Evolutionary conservation across 148 eudicot species (phyloP).

Genomic region (Persicaria tinctoria): DNA sequence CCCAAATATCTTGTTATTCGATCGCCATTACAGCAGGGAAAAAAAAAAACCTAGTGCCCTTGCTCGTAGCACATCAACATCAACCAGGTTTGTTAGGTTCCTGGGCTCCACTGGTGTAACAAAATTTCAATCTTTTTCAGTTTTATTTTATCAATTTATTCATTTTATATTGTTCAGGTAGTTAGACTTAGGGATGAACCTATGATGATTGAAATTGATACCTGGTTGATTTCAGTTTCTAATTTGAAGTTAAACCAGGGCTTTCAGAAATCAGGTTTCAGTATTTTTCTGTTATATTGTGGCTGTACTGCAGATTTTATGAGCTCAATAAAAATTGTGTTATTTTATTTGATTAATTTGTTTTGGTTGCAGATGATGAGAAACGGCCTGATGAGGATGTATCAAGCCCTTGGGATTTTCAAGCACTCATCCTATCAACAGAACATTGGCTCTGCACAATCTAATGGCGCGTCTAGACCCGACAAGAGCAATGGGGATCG

Average conservation of each 20-base stretch:
- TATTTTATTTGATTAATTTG: neutral
- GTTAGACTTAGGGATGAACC: neutral
- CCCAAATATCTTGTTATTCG: neutral
- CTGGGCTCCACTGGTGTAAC: neutral
- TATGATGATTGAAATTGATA: neutral
- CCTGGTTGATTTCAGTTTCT: neutral
- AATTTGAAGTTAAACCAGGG: too few relatives aligned
- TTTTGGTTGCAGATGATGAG: constrained; percentile 25
- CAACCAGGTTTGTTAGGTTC: constrained; percentile 2
- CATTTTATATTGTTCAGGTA: neutral
- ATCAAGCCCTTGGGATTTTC: constrained; percentile 25
- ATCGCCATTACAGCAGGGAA: neutral
- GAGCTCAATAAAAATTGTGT: neutral
- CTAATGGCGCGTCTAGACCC: neutral
- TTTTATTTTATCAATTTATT: neutral
- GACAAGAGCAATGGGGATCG: constrained; percentile 22
- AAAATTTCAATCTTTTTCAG: neutral
- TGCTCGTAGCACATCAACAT: constrained; percentile 5
- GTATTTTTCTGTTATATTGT: neutral
- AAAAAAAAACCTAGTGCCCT: neutral
- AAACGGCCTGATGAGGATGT: constrained; percentile 19
- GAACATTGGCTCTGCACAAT: neutral
- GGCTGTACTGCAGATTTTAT: neutral
- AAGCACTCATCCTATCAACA: constrained; percentile 19
- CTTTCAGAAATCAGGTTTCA: too few relatives aligned